Evolutionary conservation across 441 rosid species (phyloP).

Genomic region (Isatis lusitanica): DNA sequence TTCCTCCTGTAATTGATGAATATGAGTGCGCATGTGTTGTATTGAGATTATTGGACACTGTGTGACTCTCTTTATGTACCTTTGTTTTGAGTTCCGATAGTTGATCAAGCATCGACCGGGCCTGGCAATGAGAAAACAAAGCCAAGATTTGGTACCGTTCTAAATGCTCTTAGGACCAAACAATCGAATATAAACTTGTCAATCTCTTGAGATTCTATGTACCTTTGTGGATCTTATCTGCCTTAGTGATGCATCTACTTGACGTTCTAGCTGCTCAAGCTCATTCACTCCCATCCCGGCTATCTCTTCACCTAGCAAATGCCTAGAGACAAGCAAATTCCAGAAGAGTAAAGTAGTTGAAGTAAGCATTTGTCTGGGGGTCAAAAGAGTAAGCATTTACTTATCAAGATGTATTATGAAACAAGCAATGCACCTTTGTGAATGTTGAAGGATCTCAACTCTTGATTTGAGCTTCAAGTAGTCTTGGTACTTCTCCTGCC

Average conservation of each 20-base stretch:
- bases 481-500: constrained; percentile 55
- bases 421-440: constrained; percentile 50
- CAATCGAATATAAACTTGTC: not conserved
- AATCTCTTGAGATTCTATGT: not conserved
- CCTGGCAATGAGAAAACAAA: constrained; percentile 37
- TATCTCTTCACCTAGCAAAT: constrained; percentile 59
- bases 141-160: constrained; percentile 1
- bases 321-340: constrained; percentile 34
- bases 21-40: not conserved
- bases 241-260: constrained; percentile 52
- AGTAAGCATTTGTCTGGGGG: not conserved
- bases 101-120: constrained; percentile 44
- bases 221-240: constrained; percentile 63
- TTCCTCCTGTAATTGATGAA: constrained; percentile 47
- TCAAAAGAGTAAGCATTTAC: not conserved
- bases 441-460: constrained; percentile 50
- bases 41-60: not conserved
- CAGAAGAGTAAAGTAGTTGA: not conserved
- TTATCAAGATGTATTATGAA: not conserved
- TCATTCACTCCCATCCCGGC: constrained; percentile 48
- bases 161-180: not conserved
- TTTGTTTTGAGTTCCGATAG: constrained; percentile 52
- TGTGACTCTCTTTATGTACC: constrained; percentile 37
- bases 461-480: constrained; percentile 55
- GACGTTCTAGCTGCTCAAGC: constrained; percentile 56